Evolutionary conservation across 768 basidiomycete species (phyloP).

Genomic region (Vararia minispora): DNA sequence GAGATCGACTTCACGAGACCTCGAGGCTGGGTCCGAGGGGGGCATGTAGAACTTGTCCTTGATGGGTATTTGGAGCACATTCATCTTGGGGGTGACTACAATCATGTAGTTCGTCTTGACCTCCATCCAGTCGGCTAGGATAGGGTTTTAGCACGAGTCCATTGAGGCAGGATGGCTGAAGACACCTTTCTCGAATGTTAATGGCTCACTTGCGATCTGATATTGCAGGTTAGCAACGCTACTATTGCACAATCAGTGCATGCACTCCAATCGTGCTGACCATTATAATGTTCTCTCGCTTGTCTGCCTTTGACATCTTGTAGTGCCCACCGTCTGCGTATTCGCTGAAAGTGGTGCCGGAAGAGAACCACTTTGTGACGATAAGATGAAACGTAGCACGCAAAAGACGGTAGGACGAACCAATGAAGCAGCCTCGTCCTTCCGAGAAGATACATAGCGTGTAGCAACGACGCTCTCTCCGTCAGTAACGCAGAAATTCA

Average conservation of each 20-base stretch:
- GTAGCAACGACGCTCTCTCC: constrained; percentile 91
- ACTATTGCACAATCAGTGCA: background rate
- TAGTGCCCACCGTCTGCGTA: constrained; percentile 84
- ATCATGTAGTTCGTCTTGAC: constrained; percentile 95
- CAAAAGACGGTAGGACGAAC: constrained; percentile 1
- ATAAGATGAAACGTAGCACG: background rate
- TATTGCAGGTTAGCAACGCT: too few species aligned
- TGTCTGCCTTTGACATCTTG: constrained; percentile 92
- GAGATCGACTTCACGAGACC: constrained; percentile 65
- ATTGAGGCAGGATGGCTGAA: background rate
- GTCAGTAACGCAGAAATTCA: constrained; percentile 97
- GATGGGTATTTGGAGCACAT: constrained; percentile 89
- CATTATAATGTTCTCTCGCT: constrained; percentile 94
- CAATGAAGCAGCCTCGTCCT: constrained; percentile 70
- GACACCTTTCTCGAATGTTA: constrained; percentile 91
- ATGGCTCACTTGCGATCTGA: constrained; percentile 84
- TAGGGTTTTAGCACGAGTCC: constrained; percentile 1
- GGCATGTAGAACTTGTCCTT: constrained; percentile 89
- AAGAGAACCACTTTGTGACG: constrained; percentile 75
- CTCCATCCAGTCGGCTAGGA: constrained; percentile 94
- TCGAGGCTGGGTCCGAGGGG: constrained; percentile 66
- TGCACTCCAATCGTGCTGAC: constrained; percentile 23
- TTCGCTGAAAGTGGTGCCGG: constrained; percentile 89
- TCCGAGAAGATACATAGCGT: constrained; percentile 86
- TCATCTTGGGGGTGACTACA: constrained; percentile 93